Base-by-base conservation (phyloP, 495 filamentous ascomycete species). In the Penicillium cosmopolitanum region DNA sequence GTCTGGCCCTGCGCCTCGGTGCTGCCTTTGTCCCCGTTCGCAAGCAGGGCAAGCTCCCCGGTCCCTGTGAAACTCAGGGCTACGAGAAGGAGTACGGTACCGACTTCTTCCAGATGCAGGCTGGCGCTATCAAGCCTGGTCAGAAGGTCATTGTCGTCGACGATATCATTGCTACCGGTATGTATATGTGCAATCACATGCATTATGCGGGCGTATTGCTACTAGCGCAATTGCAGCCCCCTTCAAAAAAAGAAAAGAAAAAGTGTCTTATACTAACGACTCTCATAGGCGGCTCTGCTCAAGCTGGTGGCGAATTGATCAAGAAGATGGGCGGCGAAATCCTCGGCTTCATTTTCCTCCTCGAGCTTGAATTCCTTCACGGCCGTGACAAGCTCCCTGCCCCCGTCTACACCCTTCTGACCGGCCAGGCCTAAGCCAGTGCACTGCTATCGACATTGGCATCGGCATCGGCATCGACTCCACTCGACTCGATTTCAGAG, bases 141-240 rank as follows among this genome's bases (percentile, higher is more conserved):
- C 91, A 96, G 82, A 89, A 86, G 70, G 94, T 97, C 18, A 74
- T 99, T 60, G 82, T 99, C 51, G 89, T 99, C 43, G 95, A 99
- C 71, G 95, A 99, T 72, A 94, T 99, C 66, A 98, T 99, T 76
- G 95, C 95, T 35, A 99, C 95, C 61, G 95, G 95, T 96, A 82
- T 72, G 87, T 74, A 19, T 47, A 5, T 43, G 15, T 38, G 15
- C 11, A 38, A 38, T 38, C 15, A 38, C 36, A 12, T 38, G 15
- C 36, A 38, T n/a, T 38, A 38, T 38, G 36, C 15, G 36, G 15
- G 12, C 15, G 36, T 12, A 38, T 38, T 38, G 11, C 28, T 31
- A 6, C 28, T 31, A 31, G 28, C 28, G 28, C 36, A 38, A 38
- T 38, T 12, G 36, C 36, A 38, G 40, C 25, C 18, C 6, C 23